Base-by-base conservation (phyloP, 805 yeast species). In the Candida xiaguanensis region DNA sequence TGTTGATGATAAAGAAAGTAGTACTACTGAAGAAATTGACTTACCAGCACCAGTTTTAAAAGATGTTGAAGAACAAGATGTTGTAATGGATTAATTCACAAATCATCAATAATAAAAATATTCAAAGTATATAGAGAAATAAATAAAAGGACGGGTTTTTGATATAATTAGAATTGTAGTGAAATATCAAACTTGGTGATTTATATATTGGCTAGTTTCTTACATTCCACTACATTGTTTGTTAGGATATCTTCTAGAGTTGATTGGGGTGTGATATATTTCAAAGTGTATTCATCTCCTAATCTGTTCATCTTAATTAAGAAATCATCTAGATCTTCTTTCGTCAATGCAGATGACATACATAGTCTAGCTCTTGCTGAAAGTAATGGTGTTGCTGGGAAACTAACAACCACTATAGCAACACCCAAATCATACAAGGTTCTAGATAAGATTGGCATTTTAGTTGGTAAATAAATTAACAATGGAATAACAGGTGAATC, bases 401-500 rank as follows among this genome's bases (percentile, higher is more conserved):
- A 93, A 26, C 98, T 96, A 31, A 91, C 98, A 47, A 91, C 82
- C 25, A 93, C 99, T 35, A 91, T 90, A 3, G 99, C 99, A 44
- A 93, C 81, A 38, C 85, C 85, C 61, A 78, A 71, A 47, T 76
- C 78, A 51, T 84, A 76, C 74, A 91, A 75, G 75, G 79, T 77
- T 59, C 96, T 77, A 32, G 96, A 83, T 46, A 89, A 78, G 0
- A 91, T 89, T 17, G 96, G 95, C 95, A 93, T 88, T 58, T 90
- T 91, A 20, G 95, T 80, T 17, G 99, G 99, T 38, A 87, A 78
- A 58, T 84, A 93, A 46, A 90, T 64, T 58, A 93, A 69, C 45
- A 91, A 61, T 24, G 99, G 99, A 43, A 93, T 80, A 38, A 93
- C 96, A 1, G 99, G 99, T 29, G 96, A 85, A 61, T 93, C 99